Evolutionary conservation across 108 stramenopile genomes (phyloP).

Genomic region (Cyclotella distinguenda): DNA sequence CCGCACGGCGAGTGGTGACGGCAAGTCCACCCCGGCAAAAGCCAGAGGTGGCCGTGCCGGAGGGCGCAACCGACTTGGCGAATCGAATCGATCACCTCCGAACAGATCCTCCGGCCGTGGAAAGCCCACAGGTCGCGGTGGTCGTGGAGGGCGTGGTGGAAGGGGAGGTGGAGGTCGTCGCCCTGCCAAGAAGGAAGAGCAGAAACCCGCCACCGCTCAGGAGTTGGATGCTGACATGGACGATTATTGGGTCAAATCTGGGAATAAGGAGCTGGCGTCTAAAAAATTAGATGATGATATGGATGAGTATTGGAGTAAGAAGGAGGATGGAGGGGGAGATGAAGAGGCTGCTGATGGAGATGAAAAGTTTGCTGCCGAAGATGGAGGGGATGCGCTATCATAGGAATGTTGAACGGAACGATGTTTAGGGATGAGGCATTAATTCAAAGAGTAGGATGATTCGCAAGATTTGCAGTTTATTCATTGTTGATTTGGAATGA

Average conservation of each 20-base stretch:
- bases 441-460: too few species aligned
- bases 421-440: too few species aligned
- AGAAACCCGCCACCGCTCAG: constrained; percentile 71
- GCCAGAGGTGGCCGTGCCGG: constrained; percentile 17
- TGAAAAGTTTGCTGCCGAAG: constrained; percentile 35
- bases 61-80: constrained; percentile 15
- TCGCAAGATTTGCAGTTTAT: too few species aligned
- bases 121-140: neutral
- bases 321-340: constrained; percentile 43
- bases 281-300: constrained; percentile 89
- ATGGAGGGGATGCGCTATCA: constrained; percentile 16
- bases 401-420: too few species aligned
- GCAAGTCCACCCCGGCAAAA: constrained; percentile 7
- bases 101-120: neutral
- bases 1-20: neutral
- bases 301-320: constrained; percentile 83
- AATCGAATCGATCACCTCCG: neutral
- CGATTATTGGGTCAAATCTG: constrained; percentile 74
- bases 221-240: constrained; percentile 84
- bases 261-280: constrained; percentile 73
- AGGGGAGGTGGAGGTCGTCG: constrained; percentile 13
- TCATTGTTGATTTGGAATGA: too few species aligned
- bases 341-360: constrained; percentile 29
- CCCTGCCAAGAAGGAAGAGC: constrained; percentile 45
- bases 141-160: constrained; percentile 17